These are phyloP conservation scores for Phytophthora hybrid DNA, from an alignment of 352 stramenopile genomes.

Conservation along the genomic window DNA sequence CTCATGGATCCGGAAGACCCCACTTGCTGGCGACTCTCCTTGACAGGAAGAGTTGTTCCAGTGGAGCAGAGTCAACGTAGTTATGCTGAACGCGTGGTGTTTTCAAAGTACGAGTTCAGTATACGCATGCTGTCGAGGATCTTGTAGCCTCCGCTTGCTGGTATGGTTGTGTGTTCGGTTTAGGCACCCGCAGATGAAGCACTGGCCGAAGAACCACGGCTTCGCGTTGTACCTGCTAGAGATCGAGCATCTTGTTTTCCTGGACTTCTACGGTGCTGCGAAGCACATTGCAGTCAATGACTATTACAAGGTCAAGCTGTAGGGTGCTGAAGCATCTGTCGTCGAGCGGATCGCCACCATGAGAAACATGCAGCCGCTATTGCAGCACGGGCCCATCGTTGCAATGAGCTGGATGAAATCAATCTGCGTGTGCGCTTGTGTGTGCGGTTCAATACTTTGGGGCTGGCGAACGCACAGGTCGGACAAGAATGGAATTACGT, in stretches of 20 bases:
- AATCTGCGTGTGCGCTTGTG: too few species aligned
- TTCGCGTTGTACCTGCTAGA: slow-evolving; percentile 64
- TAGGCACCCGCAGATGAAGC: slow-evolving; percentile 75
- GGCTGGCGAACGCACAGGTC: too few species aligned
- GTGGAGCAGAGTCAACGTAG: slow-evolving; percentile 43
- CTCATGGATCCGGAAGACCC: slow-evolving; percentile 74
- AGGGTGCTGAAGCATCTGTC: background rate
- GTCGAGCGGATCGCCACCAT: too few species aligned
- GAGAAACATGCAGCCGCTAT: too few species aligned
- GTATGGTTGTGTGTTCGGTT: background rate
- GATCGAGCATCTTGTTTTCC: slow-evolving; percentile 66
- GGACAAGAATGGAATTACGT: too few species aligned
- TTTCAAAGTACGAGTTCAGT: slow-evolving; percentile 48
- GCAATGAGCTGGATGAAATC: too few species aligned
- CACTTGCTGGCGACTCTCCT: slow-evolving; percentile 71
- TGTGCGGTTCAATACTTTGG: too few species aligned
- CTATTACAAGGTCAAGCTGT: slow-evolving; percentile 70
- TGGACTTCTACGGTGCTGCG: slow-evolving; percentile 76
- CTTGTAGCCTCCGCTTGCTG: background rate
- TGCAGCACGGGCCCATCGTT: too few species aligned
- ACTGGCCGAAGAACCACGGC: slow-evolving; percentile 64
- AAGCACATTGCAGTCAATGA: slow-evolving; percentile 64
- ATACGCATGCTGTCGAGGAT: background rate
- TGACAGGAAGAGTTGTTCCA: slow-evolving; percentile 57
- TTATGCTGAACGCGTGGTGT: slow-evolving; percentile 63